These are phyloP conservation scores for Hydrangea macrophylla DNA, from an alignment of 148 eudicot species.

Conservation along the genomic window DNA sequence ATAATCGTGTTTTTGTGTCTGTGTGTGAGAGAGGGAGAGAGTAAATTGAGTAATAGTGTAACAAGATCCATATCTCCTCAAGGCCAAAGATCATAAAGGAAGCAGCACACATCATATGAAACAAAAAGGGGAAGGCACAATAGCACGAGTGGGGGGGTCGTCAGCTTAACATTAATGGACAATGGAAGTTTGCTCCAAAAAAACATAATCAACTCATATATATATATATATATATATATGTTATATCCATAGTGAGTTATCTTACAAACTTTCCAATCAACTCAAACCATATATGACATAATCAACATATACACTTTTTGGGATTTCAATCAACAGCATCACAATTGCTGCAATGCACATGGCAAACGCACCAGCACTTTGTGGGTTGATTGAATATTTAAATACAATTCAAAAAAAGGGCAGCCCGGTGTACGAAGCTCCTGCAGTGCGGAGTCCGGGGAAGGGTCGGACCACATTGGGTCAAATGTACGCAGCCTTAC, in stretches of 20 bases:
- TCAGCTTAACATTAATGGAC: neutral
- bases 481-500: too few relatives aligned
- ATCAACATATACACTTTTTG: neutral
- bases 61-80: neutral
- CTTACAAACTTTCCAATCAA: neutral
- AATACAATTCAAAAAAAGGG: too few relatives aligned
- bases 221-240: too few relatives aligned
- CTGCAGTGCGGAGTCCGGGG: too few relatives aligned
- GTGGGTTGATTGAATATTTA: too few relatives aligned
- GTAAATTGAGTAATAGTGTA: too few relatives aligned
- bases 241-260: neutral
- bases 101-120: neutral
- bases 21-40: neutral
- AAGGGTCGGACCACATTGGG: too few relatives aligned
- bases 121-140: neutral
- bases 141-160: neutral
- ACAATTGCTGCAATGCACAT: constrained; percentile 1
- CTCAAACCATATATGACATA: neutral
- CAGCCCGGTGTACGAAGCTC: too few relatives aligned
- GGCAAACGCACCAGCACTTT: too few relatives aligned
- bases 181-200: neutral
- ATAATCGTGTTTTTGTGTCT: too few relatives aligned
- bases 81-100: neutral
- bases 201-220: too few relatives aligned
- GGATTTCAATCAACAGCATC: neutral